Percentiles rank a stretch among this genome's conserved stretches.
phyloP scores from a whole-genome alignment of 331 rosid species.

The Quercus tomentella region DNA sequence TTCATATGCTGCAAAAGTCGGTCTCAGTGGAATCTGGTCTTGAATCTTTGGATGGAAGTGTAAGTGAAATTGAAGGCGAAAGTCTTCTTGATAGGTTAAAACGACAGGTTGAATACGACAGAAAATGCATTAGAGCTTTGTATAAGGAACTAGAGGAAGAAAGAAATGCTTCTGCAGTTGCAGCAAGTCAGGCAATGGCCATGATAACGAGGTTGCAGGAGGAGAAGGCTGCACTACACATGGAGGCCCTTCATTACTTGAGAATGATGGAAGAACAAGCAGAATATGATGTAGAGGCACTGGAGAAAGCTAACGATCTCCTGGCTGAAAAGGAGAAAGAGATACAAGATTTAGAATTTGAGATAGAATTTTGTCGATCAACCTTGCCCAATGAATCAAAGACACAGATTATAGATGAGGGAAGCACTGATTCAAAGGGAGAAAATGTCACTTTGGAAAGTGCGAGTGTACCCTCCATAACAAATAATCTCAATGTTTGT shows the following conservation, averaged over 20 bases:
- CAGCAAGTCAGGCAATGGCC: constrained; percentile 88
- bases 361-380: constrained; percentile 54
- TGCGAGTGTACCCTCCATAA: constrained; percentile 12
- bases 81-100: constrained; percentile 38
- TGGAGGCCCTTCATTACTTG: constrained; percentile 89
- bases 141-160: constrained; percentile 80
- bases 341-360: constrained; percentile 78
- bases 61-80: constrained; percentile 74
- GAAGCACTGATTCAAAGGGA: constrained; percentile 24
- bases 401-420: constrained; percentile 14
- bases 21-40: constrained; percentile 46
- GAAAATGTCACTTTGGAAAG: constrained; percentile 23
- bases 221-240: constrained; percentile 83
- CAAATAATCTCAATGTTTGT: constrained; percentile 4
- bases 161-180: constrained; percentile 74
- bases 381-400: constrained; percentile 22
- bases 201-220: constrained; percentile 94
- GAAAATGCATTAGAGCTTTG: constrained; percentile 46
- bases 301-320: constrained; percentile 71
- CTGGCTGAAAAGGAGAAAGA: constrained; percentile 75
- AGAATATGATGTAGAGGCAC: constrained; percentile 78
- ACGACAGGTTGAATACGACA: constrained; percentile 54
- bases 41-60: constrained; percentile 53
- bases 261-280: constrained; percentile 99
- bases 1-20: constrained; percentile 31